These are phyloP conservation scores for Phellopilus nigrolimitatus DNA, from an alignment of 1,284 basidiomycete genomes.

Conservation along the genomic window DNA sequence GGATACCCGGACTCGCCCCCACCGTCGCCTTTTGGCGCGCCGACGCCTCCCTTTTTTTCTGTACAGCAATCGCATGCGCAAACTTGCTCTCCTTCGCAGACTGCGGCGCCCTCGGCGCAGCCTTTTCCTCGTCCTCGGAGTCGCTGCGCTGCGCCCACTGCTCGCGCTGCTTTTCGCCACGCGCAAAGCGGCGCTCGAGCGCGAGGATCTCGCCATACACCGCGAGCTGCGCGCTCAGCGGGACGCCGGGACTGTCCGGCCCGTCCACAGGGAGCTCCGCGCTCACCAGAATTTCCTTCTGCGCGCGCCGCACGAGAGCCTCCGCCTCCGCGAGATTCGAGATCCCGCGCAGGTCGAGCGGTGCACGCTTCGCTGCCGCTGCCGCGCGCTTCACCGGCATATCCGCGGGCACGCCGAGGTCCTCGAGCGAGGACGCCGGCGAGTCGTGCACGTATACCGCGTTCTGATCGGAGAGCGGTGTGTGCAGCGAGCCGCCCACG, in stretches of 20 bases:
- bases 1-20: conserved; percentile 16
- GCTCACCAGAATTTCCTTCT: conserved; percentile 57
- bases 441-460: conserved; percentile 7
- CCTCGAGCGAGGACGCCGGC: conserved; percentile 20
- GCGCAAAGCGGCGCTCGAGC: conserved; percentile 70
- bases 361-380: conserved; percentile 35
- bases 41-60: conserved; percentile 8
- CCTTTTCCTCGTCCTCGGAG: conserved; percentile 6
- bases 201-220: conserved; percentile 84
- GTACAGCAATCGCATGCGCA: background rate
- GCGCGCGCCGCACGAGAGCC: conserved; percentile 65
- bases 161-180: conserved; percentile 43
- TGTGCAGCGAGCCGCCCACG: background rate
- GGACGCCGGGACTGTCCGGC: conserved; percentile 44
- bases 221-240: conserved; percentile 78
- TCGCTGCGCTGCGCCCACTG: conserved; percentile 17
- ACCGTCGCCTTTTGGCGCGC: conserved; percentile 19
- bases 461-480: background rate
- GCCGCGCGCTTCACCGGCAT: conserved; percentile 18
- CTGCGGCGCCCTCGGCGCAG: background rate
- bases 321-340: conserved; percentile 79
- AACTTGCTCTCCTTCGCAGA: conserved; percentile 3
- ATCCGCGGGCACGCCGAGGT: conserved; percentile 1
- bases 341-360: conserved; percentile 55
- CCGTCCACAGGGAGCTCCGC: conserved; percentile 32